A percentile compares a stretch with the other conserved stretches of the same genome.
Conservation (phyloP, 805 yeast species). For the Blastobotrys chiropterorum region DNA sequence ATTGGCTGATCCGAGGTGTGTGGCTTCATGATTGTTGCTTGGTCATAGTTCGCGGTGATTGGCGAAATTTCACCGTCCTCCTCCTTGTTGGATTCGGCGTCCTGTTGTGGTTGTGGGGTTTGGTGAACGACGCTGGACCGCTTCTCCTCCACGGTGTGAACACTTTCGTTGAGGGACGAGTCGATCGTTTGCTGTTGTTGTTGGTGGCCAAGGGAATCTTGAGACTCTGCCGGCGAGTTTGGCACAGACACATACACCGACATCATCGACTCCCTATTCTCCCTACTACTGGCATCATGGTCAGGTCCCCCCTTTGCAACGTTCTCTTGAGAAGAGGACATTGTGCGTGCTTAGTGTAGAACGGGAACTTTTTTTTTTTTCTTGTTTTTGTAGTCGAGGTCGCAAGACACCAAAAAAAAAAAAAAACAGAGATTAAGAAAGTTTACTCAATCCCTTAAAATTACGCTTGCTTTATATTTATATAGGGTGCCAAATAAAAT, state of each 20-base stretch:
- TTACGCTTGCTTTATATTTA: not conserved
- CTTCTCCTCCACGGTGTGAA: not conserved
- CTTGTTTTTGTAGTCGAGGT: too few relatives aligned
- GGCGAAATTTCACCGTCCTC: not conserved
- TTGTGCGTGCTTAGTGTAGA: not conserved
- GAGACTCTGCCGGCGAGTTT: not conserved
- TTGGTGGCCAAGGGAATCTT: not conserved
- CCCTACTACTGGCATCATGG: not conserved
- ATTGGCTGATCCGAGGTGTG: not conserved
- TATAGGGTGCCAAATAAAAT: not conserved
- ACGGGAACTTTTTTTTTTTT: too few relatives aligned
- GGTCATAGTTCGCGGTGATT: not conserved
- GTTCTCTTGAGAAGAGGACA: not conserved
- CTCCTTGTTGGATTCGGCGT: not conserved
- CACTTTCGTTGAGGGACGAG: not conserved
- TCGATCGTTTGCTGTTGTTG: not conserved
- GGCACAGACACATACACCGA: slow-evolving; percentile 3
- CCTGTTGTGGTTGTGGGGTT: not conserved
- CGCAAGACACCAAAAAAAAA: too few relatives aligned
- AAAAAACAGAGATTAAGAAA: not conserved
- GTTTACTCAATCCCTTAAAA: too few relatives aligned
- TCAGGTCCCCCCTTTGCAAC: not conserved
- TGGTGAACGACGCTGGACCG: not conserved
- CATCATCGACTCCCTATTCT: not conserved
- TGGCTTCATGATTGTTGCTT: not conserved